Percentiles rank a stretch among this genome's conserved stretches.
These are phyloP conservation scores for Circinella minor DNA, from an alignment of 371 early-diverging fungal genomes.

Conservation along the genomic window DNA sequence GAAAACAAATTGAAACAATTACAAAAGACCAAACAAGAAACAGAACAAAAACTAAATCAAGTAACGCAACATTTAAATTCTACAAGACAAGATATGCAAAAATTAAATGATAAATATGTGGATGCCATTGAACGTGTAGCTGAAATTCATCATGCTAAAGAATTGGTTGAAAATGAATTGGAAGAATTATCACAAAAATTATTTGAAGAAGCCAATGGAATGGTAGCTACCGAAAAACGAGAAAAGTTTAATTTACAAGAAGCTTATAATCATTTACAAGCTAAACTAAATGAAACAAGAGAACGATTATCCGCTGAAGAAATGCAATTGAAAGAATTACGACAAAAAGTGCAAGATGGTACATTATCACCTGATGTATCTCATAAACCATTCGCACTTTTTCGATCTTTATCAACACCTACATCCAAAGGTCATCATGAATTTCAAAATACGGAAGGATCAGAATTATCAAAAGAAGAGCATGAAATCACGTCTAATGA, in stretches of 20 bases:
- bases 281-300: slow-evolving; percentile 66
- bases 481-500: too few species aligned
- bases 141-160: slow-evolving; percentile 87
- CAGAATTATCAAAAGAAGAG: too few species aligned
- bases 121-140: slow-evolving; percentile 90
- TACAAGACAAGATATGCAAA: slow-evolving; percentile 56
- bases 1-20: slow-evolving; percentile 36
- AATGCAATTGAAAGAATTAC: slow-evolving; percentile 76
- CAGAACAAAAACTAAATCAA: slow-evolving; percentile 43
- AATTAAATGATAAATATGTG: slow-evolving; percentile 73
- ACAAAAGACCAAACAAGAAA: slow-evolving; percentile 39
- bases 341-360: slow-evolving; percentile 69
- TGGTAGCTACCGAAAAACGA: slow-evolving; percentile 80
- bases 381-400: not conserved
- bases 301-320: slow-evolving; percentile 72
- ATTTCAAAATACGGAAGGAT: too few species aligned
- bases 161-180: slow-evolving; percentile 80
- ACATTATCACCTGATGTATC: not conserved
- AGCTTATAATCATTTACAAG: slow-evolving; percentile 59
- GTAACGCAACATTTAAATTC: slow-evolving; percentile 52
- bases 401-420: not conserved
- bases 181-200: slow-evolving; percentile 82
- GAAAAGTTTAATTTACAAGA: slow-evolving; percentile 64
- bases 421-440: too few species aligned
- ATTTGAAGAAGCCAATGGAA: slow-evolving; percentile 87